These are phyloP conservation scores for Heritiera littoralis DNA, from an alignment of 345 rosid genomes.

Conservation along the genomic window DNA sequence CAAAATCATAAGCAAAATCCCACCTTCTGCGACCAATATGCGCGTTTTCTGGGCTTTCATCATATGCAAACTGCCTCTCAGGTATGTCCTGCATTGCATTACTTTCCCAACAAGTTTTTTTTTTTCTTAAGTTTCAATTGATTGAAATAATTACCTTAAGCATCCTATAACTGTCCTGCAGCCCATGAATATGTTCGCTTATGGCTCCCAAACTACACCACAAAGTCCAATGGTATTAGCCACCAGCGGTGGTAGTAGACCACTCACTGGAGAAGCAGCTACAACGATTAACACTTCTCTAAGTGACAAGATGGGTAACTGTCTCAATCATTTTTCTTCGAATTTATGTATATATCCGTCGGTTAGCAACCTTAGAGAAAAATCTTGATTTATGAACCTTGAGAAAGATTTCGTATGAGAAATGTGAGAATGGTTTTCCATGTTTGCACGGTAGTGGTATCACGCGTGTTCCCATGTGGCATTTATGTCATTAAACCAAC, in stretches of 20 bases:
- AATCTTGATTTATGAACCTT: neutral
- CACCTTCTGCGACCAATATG: slow-evolving; percentile 44
- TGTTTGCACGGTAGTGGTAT: neutral
- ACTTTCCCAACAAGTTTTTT: neutral
- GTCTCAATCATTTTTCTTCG: neutral
- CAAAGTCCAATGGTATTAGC: slow-evolving; percentile 34
- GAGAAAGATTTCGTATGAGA: neutral
- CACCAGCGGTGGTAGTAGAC: slow-evolving; percentile 24
- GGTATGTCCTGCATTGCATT: slow-evolving; percentile 34
- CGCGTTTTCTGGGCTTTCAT: slow-evolving; percentile 50
- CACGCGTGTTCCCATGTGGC: neutral
- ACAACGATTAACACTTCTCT: slow-evolving; percentile 34
- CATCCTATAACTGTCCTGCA: slow-evolving; percentile 26
- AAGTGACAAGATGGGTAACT: slow-evolving; percentile 34
- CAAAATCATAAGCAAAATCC: slow-evolving; percentile 46
- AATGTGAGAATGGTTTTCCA: neutral
- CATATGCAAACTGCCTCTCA: slow-evolving; percentile 52
- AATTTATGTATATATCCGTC: neutral
- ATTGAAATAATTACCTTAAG: neutral
- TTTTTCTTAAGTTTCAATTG: neutral
- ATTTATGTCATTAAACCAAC: neutral
- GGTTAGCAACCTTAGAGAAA: neutral
- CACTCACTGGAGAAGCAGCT: slow-evolving; percentile 26
- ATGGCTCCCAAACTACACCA: slow-evolving; percentile 41
- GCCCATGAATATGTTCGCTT: slow-evolving; percentile 53